Evolutionary conservation across 2,329 filamentous ascomycete genomes (phyloP).

Genomic region (Colletotrichum euphorbiae): DNA sequence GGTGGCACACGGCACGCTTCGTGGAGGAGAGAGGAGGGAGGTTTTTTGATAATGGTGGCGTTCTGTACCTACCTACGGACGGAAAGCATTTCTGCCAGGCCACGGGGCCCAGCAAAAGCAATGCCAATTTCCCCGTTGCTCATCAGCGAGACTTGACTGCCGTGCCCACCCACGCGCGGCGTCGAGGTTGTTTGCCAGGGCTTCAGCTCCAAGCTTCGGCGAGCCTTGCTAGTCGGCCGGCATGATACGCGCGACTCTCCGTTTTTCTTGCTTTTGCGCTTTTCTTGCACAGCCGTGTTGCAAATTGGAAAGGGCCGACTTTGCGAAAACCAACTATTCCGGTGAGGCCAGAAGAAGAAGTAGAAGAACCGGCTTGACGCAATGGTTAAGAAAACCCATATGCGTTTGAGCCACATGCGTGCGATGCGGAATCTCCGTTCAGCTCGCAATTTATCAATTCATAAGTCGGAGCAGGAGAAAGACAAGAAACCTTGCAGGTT

Average conservation of each 20-base stretch:
- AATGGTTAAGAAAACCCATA: background rate
- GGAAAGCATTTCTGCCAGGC: background rate
- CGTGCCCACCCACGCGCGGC: too few species aligned
- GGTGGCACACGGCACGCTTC: constrained; percentile 23
- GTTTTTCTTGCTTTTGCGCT: background rate
- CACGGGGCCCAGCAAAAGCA: background rate
- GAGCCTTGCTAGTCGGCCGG: background rate
- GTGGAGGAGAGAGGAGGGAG: background rate
- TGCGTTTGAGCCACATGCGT: background rate
- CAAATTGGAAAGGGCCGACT: background rate
- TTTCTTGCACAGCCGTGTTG: constrained; percentile 4
- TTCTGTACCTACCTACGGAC: background rate
- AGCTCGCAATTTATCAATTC: background rate
- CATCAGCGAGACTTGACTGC: background rate
- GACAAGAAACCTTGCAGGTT: background rate
- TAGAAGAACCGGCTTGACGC: too few species aligned
- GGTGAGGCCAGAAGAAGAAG: constrained; percentile 6
- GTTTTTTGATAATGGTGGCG: constrained; percentile 15
- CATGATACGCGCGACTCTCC: background rate
- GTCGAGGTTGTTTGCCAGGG: background rate
- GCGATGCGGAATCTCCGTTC: background rate
- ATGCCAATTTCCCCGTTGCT: background rate
- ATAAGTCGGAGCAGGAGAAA: background rate
- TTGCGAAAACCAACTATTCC: constrained; percentile 8
- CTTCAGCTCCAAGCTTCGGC: background rate